Percentiles rank a stretch among this genome's conserved stretches.
Conservation (phyloP, 345 rosid genomes). For the Gossypium sturtianum region DNA sequence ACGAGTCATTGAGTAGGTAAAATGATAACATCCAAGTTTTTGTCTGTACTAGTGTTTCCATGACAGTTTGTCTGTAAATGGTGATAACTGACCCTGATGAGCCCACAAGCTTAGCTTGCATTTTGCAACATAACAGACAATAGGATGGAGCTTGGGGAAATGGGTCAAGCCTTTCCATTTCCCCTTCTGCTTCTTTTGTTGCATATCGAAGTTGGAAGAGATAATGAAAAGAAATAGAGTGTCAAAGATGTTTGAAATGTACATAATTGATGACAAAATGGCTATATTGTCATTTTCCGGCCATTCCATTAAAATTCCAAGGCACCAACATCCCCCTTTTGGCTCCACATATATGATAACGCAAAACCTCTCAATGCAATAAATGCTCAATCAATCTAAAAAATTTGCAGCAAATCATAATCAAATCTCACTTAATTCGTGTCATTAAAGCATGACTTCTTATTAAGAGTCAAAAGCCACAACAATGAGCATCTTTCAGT, state of each 20-base stretch:
- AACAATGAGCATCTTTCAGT: neutral
- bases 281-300: neutral
- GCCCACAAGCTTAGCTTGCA: neutral
- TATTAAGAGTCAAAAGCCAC: neutral
- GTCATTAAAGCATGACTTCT: neutral
- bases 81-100: neutral
- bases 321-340: neutral
- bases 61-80: neutral
- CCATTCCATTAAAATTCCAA: neutral
- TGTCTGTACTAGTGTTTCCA: neutral
- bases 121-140: neutral
- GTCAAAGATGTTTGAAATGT: neutral
- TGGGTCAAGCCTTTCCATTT: neutral
- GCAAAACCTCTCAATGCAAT: neutral
- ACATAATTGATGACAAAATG: neutral
- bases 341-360: neutral
- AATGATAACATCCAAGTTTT: neutral
- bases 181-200: neutral
- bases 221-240: neutral
- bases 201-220: neutral
- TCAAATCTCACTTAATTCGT: neutral
- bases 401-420: neutral
- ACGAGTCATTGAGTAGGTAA: neutral
- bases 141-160: neutral
- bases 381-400: neutral